Evolutionary conservation across 2,329 filamentous ascomycete species (phyloP).

Genomic region (Calonectria fujianensis): DNA sequence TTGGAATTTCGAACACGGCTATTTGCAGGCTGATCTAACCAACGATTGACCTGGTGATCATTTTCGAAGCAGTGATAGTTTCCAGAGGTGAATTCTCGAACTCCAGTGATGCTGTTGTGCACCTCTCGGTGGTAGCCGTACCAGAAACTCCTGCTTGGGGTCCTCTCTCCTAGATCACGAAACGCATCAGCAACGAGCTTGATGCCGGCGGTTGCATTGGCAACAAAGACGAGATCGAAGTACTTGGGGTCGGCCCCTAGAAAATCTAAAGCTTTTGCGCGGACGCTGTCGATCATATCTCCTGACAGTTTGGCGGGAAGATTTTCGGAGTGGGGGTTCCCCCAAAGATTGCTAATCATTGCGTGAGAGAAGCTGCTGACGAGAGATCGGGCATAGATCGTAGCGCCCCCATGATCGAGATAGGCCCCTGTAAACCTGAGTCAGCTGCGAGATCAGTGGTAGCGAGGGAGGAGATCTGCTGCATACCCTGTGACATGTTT

Average conservation of each 20-base stretch:
- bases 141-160: constrained; percentile 68
- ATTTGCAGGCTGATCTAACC: constrained; percentile 59
- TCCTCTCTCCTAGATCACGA: constrained; percentile 70
- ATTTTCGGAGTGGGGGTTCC: constrained; percentile 81
- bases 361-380: constrained; percentile 73
- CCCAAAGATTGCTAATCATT: constrained; percentile 75
- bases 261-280: constrained; percentile 72
- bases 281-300: constrained; percentile 73
- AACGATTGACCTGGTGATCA: constrained; percentile 71
- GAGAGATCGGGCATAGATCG: constrained; percentile 75
- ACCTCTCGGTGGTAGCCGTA: constrained; percentile 77
- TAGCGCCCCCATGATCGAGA: constrained; percentile 75
- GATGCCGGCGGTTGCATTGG: constrained; percentile 78
- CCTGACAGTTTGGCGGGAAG: constrained; percentile 75
- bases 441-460: constrained; percentile 26
- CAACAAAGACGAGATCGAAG: constrained; percentile 77
- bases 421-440: constrained; percentile 61
- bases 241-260: constrained; percentile 75
- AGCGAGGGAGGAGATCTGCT: not conserved
- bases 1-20: constrained; percentile 45
- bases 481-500: constrained; percentile 53
- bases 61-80: constrained; percentile 75
- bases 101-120: constrained; percentile 80
- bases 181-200: constrained; percentile 77
- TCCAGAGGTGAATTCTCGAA: constrained; percentile 76